Evolutionary conservation across 192 early-diverging fungal species (phyloP), one percentile per base, ranked within the genome.

Genomic region (Backusella australiensis): DNA sequence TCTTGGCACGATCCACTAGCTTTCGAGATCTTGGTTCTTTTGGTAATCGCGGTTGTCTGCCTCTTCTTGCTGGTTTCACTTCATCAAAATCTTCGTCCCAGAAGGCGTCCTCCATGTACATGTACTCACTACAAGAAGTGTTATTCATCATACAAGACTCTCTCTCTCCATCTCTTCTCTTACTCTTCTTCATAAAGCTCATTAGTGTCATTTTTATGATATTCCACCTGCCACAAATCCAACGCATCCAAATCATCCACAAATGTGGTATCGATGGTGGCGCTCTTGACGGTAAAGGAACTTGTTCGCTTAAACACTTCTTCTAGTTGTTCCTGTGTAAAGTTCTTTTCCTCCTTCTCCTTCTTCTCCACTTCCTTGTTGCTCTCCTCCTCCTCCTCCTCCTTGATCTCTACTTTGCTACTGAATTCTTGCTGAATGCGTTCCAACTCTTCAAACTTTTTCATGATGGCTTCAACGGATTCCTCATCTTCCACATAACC

Each of bases 401-500:
- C 56, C 0, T 74, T 73, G 52, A 59, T 71, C 5, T 67, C 49
- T 53, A 73, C 80, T 34, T 52, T 66, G 17, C 49, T 72, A 34
- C 39, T 46, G 46, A 95, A 88, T 82, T 98, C 95, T 77, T 89
- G 85, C 76, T 96, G 90, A 82, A 97, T 94, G 4, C 91, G 86
- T 71, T 97, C 97, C 21, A 98, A 89, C 81, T 97, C 96, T 79
- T 97, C 93, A 83, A 98, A 98, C 85, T 98, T 98, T 79, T 95
- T 95, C 97, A 98, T 98, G 75, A 98, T 98, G 6, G 93, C 92
- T 49, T 95, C 97, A 15, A 98, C 92, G 0, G 96, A 96, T 89
- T 98, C 97, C 65, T 91, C 92, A 80, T 98, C 97, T 75, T 97
- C 96, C 4, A 97, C 95, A 83, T 98, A 98, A 38, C 97, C 97